These are phyloP conservation scores for Colletotrichum higginsianum DNA, from an alignment of 2,329 filamentous ascomycete genomes.

Conservation along the genomic window DNA sequence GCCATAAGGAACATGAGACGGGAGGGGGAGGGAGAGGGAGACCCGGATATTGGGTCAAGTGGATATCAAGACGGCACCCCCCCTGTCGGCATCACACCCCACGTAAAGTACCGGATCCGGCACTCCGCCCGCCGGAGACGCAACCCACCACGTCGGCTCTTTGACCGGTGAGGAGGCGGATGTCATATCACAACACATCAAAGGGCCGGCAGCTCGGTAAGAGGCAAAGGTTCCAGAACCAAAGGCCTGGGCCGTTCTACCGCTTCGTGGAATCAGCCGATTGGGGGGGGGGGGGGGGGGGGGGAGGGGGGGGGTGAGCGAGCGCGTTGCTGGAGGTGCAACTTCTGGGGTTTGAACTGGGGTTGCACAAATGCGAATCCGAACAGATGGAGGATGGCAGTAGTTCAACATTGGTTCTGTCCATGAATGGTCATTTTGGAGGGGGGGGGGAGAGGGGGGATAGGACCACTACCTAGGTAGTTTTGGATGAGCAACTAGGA, in stretches of 20 bases:
- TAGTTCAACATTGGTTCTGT: not conserved
- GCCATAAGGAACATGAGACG: not conserved
- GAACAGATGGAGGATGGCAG: not conserved
- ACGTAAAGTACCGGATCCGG: slow-evolving; percentile 9
- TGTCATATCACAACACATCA: not conserved
- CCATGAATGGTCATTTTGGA: not conserved
- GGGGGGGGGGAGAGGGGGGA: not conserved
- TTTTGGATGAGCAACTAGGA: not conserved
- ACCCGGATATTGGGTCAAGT: not conserved
- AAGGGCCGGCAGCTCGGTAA: not conserved
- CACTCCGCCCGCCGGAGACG: not conserved
- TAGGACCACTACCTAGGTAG: not conserved
- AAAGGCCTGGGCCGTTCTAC: slow-evolving; percentile 6
- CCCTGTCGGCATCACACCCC: slow-evolving; percentile 7
- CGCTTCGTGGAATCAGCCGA: not conserved
- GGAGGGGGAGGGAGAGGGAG: not conserved
- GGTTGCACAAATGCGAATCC: not conserved
- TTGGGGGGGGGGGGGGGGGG: too few species aligned
- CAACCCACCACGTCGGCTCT: slow-evolving; percentile 8
- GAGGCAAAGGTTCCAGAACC: not conserved
- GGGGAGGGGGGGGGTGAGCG: not conserved
- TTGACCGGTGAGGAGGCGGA: not conserved
- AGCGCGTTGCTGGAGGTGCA: not conserved
- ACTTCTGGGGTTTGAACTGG: too few species aligned
- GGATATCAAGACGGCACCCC: slow-evolving; percentile 4